Base-by-base conservation (phyloP, 2,329 filamentous ascomycete genomes). In the Nemania diffusa region DNA sequence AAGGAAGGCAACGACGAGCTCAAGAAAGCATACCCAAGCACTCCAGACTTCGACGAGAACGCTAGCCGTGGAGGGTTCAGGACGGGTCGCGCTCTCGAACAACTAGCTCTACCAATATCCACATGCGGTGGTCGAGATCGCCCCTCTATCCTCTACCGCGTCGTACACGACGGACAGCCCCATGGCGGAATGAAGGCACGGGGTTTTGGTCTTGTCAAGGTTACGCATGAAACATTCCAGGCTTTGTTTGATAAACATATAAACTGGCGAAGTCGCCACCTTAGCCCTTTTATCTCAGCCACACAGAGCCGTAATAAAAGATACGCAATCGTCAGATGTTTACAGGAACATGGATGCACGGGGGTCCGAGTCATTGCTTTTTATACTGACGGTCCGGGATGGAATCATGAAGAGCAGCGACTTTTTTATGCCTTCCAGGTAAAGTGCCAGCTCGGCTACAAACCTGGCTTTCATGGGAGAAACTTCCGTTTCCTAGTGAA, bases 361-460 rank as follows among this genome's bases (percentile, higher is more conserved):
- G 42, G 51, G 4, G 53, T 72, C 11, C 34, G 40, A 11, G 26
- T 71, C 7, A n/a, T 68, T 2, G 40, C n/a, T 5, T 70, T 72
- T 48, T 24, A 46, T 7, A n/a, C 60, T 5, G 32, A 26, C 11
- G 62, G 71, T 2, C 42, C 11, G 5, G 65, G 46, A 5, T 71
- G 67, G 71, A 51, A 71, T 8, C 65, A 70, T 15, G 15, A 44
- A 4, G n/a, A 20, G 4, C 62, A 69, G 22, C 56, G 61, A 15
- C 26, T 72, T 0, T 72, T 68, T 51, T 7, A 65, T 7, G 63
- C 22, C 15, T 17, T 7, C 0, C 13, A 71, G 11, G 20, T 26
- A 5, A 3, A 20, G 0, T 4, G 24, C 20, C 40, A n/a, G n/a
- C n/a, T n/a, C n/a, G n/a, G 69, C 17, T 0, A 15, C 27, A 1